Evolutionary conservation across 2,329 filamentous ascomycete species (phyloP).

Genomic region (Penicillium sp.): DNA sequence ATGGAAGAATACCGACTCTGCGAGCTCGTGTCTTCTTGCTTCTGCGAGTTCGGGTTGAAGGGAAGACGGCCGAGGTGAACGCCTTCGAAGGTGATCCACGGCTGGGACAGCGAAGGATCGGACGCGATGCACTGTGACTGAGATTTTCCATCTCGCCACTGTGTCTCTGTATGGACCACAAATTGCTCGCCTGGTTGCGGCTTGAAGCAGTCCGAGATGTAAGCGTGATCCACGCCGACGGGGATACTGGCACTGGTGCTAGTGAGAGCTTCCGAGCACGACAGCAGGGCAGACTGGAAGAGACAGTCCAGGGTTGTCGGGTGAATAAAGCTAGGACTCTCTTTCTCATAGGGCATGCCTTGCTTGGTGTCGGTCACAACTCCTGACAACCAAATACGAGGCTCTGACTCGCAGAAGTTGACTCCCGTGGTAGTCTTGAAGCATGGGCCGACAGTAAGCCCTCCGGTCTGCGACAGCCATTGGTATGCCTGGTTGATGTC

Average conservation of each 20-base stretch:
- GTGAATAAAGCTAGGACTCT: slow-evolving; percentile 20
- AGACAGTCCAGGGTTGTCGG: slow-evolving; percentile 25
- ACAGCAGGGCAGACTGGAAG: slow-evolving; percentile 25
- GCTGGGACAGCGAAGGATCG: slow-evolving; percentile 15
- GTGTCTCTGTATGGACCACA: slow-evolving; percentile 19
- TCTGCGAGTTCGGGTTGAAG: slow-evolving; percentile 15
- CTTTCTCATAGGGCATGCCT: slow-evolving; percentile 20
- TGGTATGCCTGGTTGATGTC: slow-evolving; percentile 19
- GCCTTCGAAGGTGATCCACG: slow-evolving; percentile 22
- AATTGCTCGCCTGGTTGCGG: slow-evolving; percentile 18
- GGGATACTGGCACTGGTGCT: slow-evolving; percentile 22
- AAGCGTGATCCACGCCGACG: slow-evolving; percentile 21
- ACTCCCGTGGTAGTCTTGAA: slow-evolving; percentile 18
- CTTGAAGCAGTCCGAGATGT: slow-evolving; percentile 18
- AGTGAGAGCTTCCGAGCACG: slow-evolving; percentile 16
- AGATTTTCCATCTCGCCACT: slow-evolving; percentile 17
- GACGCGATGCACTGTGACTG: slow-evolving; percentile 20
- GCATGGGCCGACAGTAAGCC: slow-evolving; percentile 17
- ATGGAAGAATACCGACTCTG: slow-evolving; percentile 2
- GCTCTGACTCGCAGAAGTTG: slow-evolving; percentile 14
- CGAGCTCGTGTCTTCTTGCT: not conserved
- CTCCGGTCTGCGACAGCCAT: slow-evolving; percentile 25
- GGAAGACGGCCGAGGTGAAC: slow-evolving; percentile 23
- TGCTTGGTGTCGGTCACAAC: slow-evolving; percentile 19
- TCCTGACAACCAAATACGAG: slow-evolving; percentile 16